These are phyloP conservation scores for Mucor mucedo DNA, from an alignment of 371 early-diverging fungal genomes.

Conservation along the genomic window DNA sequence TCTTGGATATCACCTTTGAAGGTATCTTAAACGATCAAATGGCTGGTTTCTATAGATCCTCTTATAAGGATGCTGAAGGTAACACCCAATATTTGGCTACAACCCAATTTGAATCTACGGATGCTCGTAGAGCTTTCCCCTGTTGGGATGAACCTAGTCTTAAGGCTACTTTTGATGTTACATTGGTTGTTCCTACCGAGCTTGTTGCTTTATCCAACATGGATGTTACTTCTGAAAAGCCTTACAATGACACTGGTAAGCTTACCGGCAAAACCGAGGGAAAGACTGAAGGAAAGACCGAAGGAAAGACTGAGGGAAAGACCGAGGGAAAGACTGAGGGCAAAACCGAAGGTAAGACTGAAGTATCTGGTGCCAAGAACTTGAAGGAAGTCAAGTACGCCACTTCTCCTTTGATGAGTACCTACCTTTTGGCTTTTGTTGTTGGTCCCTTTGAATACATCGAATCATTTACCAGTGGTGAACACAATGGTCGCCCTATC, in stretches of 20 bases:
- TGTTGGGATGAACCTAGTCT: constrained; percentile 92
- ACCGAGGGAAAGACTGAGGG: constrained; percentile 32
- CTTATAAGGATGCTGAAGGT: constrained; percentile 78
- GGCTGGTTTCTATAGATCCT: constrained; percentile 88
- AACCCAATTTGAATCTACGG: constrained; percentile 94
- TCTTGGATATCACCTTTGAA: constrained; percentile 70
- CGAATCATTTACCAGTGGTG: constrained; percentile 70
- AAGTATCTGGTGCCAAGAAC: constrained; percentile 7
- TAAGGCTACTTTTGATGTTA: constrained; percentile 91
- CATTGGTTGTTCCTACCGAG: constrained; percentile 71
- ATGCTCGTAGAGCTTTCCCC: constrained; percentile 91
- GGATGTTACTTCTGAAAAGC: constrained; percentile 66
- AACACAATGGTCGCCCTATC: constrained; percentile 59
- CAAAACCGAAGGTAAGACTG: constrained; percentile 38
- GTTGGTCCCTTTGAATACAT: constrained; percentile 88
- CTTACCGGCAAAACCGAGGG: constrained; percentile 33
- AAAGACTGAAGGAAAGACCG: constrained; percentile 38
- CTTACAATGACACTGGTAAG: constrained; percentile 38
- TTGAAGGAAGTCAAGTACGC: constrained; percentile 77
- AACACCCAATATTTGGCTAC: constrained; percentile 77
- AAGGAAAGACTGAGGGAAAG: constrained; percentile 29
- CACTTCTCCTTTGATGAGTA: constrained; percentile 90
- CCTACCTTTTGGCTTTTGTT: constrained; percentile 85
- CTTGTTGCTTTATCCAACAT: constrained; percentile 89
- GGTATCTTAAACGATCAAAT: constrained; percentile 86